Percentiles rank a stretch among this genome's conserved stretches.
These are phyloP conservation scores for Scenedesmus sp. DNA, from an alignment of 163 green algal genomes.

Conservation along the genomic window DNA sequence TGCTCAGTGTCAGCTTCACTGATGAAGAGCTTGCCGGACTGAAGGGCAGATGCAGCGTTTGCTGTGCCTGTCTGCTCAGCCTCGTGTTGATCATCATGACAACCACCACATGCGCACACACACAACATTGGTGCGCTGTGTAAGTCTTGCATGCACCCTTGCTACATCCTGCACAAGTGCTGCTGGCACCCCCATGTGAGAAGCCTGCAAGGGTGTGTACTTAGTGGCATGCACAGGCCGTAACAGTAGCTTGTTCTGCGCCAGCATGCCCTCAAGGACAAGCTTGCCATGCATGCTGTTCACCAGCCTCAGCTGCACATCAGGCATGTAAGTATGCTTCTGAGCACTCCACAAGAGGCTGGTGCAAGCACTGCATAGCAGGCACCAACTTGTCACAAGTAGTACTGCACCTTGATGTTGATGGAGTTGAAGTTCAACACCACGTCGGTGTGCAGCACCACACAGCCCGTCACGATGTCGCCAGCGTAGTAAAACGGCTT, in stretches of 20 bases:
- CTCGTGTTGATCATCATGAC: background rate
- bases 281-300: too few relatives aligned
- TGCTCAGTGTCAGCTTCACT: background rate
- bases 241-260: too few relatives aligned
- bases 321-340: background rate
- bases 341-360: background rate
- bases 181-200: background rate
- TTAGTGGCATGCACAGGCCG: background rate
- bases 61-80: background rate
- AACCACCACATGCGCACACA: background rate
- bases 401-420: slow-evolving; percentile 41
- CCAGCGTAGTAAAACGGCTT: slow-evolving; percentile 37
- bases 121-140: background rate
- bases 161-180: background rate
- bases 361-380: background rate
- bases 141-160: background rate
- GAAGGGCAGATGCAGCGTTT: background rate
- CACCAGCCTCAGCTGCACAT: too few relatives aligned
- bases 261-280: too few relatives aligned
- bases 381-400: background rate
- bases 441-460: background rate
- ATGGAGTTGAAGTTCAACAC: slow-evolving; percentile 1
- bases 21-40: background rate
- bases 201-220: background rate
- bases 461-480: slow-evolving; percentile 4